phyloP scores from a whole-genome alignment of 805 yeast species.

The Candida jianshihensis region DNA sequence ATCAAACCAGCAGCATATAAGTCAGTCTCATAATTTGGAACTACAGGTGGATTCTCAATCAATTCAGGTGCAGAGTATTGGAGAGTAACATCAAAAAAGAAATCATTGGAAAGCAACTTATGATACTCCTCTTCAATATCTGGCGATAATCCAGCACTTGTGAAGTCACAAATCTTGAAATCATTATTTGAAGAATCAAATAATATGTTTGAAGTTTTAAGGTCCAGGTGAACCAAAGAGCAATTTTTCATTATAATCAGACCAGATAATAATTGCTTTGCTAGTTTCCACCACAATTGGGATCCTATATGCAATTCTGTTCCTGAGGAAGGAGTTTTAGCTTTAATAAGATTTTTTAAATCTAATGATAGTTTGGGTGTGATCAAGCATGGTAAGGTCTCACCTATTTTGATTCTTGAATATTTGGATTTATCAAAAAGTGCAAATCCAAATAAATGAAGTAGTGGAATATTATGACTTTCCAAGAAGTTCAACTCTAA shows the following conservation, averaged over 20 bases:
- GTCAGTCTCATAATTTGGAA: slow-evolving; percentile 34
- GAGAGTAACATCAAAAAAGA: slow-evolving; percentile 27
- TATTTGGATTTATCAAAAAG: slow-evolving; percentile 10
- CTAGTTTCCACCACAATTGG: slow-evolving; percentile 27
- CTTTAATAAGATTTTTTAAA: slow-evolving; percentile 19
- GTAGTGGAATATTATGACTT: slow-evolving; percentile 8
- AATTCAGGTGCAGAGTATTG: slow-evolving; percentile 44
- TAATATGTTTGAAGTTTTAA: slow-evolving; percentile 40
- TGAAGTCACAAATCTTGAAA: slow-evolving; percentile 42
- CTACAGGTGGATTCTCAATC: slow-evolving; percentile 17
- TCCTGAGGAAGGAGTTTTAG: background rate
- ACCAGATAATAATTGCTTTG: slow-evolving; percentile 21
- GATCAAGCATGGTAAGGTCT: slow-evolving; percentile 15
- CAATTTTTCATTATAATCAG: slow-evolving; percentile 21
- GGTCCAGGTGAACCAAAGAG: slow-evolving; percentile 38
- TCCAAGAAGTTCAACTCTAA: slow-evolving; percentile 4
- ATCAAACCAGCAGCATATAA: slow-evolving; percentile 40
- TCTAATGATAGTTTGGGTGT: slow-evolving; percentile 10
- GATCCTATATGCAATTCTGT: slow-evolving; percentile 18
- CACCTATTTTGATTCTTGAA: slow-evolving; percentile 7
- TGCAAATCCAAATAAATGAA: slow-evolving; percentile 14
- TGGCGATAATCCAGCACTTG: slow-evolving; percentile 27
- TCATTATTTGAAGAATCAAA: slow-evolving; percentile 15
- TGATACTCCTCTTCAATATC: slow-evolving; percentile 13
- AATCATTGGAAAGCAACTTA: slow-evolving; percentile 16